Evolutionary conservation across 139 green algal species (phyloP).

Genomic region (Dunaliella primolecta): DNA sequence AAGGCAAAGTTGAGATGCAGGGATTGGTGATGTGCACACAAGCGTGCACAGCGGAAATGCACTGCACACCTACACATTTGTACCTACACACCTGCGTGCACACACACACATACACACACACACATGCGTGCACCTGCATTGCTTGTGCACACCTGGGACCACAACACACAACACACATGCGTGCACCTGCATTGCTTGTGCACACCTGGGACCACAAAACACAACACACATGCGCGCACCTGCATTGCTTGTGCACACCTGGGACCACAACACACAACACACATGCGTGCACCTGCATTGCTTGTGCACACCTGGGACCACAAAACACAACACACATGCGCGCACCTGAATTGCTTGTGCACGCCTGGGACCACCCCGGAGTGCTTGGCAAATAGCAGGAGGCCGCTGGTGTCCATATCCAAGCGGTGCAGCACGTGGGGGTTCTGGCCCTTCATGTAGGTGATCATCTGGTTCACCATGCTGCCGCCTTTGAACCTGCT

Average conservation of each 20-base stretch:
- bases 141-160: neutral
- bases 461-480: constrained; percentile 77
- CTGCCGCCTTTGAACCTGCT: constrained; percentile 41
- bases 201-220: neutral
- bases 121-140: neutral
- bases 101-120: neutral
- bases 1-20: too few relatives aligned
- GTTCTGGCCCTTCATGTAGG: constrained; percentile 34
- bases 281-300: constrained; percentile 40
- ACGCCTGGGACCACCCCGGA: constrained; percentile 46
- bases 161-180: neutral
- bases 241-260: neutral
- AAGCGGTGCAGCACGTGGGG: constrained; percentile 43
- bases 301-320: neutral
- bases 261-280: neutral
- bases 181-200: neutral
- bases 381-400: constrained; percentile 78
- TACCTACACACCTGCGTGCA: neutral
- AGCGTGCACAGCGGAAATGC: too few relatives aligned
- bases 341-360: constrained; percentile 72
- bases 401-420: constrained; percentile 79
- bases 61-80: too few relatives aligned
- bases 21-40: too few relatives aligned
- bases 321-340: too few relatives aligned
- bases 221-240: neutral